A percentile compares a stretch with the other conserved stretches of the same genome.
Evolutionary conservation across 139 green algal genomes (phyloP).

Genomic region (Chlorella ohadii): DNA sequence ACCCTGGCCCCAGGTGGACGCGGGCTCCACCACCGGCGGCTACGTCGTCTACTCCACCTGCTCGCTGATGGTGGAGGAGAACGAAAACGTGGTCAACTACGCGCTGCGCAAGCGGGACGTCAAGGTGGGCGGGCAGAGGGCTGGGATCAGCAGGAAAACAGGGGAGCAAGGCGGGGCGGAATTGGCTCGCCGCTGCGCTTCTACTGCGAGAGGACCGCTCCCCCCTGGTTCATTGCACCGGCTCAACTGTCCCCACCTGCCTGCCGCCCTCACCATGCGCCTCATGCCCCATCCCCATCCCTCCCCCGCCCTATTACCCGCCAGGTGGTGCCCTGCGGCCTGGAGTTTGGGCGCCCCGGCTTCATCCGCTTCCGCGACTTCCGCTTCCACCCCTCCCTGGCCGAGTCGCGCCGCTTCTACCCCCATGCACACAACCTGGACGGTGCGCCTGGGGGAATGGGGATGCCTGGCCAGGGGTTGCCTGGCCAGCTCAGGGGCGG

Average conservation of each 20-base stretch:
- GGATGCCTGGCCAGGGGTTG: too few relatives aligned
- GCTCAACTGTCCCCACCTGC: too few relatives aligned
- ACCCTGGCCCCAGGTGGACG: slow-evolving; percentile 62
- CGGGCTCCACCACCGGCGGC: slow-evolving; percentile 82
- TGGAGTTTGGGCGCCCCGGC: slow-evolving; percentile 94
- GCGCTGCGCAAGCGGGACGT: slow-evolving; percentile 95
- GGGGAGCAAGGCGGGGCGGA: too few relatives aligned
- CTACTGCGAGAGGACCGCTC: too few relatives aligned
- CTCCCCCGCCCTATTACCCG: not conserved
- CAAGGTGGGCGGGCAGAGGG: slow-evolving; percentile 66
- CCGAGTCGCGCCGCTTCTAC: slow-evolving; percentile 93
- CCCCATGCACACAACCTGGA: slow-evolving; percentile 99
- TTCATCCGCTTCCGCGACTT: slow-evolving; percentile 91
- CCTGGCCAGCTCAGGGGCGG: too few relatives aligned
- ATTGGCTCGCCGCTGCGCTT: too few relatives aligned
- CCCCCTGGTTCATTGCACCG: not conserved
- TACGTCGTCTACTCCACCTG: slow-evolving; percentile 98
- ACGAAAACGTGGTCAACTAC: slow-evolving; percentile 98
- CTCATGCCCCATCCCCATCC: not conserved
- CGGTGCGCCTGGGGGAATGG: slow-evolving; percentile 53
- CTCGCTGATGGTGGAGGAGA: slow-evolving; percentile 98
- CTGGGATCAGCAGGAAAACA: not conserved
- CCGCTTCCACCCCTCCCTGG: slow-evolving; percentile 94
- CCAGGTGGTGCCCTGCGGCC: slow-evolving; percentile 86
- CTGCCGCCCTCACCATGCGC: too few relatives aligned